Evolutionary conservation across 1,284 basidiomycete species (phyloP), one percentile per base, ranked within the genome.

Genomic region (Puccinia coronata): DNA sequence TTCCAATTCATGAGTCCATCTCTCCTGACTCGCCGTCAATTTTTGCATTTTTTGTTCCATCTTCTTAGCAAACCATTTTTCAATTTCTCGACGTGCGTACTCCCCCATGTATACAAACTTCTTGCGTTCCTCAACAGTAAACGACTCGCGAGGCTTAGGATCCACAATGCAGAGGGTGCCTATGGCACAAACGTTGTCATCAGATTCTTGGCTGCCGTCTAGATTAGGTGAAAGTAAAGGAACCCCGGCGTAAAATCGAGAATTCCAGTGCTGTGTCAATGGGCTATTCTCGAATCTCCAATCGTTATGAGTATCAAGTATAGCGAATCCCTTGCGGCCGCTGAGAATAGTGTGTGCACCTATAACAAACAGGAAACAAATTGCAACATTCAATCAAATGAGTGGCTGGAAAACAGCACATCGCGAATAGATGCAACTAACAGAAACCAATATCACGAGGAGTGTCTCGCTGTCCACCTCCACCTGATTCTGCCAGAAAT

Each of bases 141-240:
- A 84, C 2, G 73, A 76, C 31, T 78, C 76, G 0, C 84, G 82
- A 23, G 84, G 84, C 20, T 82, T 76, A 18, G 81, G 72, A 76
- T 85, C 85, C 73, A 84, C 82, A 25, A 85, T 82, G 80, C 85
- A 85, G 6, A 85, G 80, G 2, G 84, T 84, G 5, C 85, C 85
- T 39, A 85, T 83, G 0, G 84, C 79, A 28, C 83, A 82, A 9
- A 59, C 36, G 34, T 71, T 73, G 8, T 67, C 80, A 28, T 81
- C 80, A 20, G 71, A 51, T 81, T 81, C 80, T 41, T 31, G 47
- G 39, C 69, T 65, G 23, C 71, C 71, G 51, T 81, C 80, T n/a
- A 81, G 20, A n/a, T 74, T 75, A 18, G 80, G 80, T 2, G 80
- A 71, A 72, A 81, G 67, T 31, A 81, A 47, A 59, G 80, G 83